These are phyloP conservation scores for Alternaria angustiovoidea DNA, from an alignment of 2,329 filamentous ascomycete genomes.

Conservation along the genomic window DNA sequence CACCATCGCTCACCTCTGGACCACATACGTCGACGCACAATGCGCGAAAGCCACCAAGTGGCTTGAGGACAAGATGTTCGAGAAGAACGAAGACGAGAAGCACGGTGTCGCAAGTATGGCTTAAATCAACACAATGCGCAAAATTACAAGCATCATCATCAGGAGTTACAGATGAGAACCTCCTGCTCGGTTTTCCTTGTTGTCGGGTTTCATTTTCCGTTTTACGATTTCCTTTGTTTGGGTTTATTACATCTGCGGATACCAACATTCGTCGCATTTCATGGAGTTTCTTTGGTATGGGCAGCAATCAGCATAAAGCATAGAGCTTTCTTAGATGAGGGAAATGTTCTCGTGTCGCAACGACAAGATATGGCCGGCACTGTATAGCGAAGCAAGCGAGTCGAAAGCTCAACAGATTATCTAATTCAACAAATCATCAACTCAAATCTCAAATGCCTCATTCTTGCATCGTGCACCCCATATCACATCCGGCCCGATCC, in stretches of 20 bases:
- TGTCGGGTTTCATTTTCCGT: not conserved
- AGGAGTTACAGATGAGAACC: conserved; percentile 18
- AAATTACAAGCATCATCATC: not conserved
- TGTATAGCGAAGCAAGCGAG: conserved; percentile 5
- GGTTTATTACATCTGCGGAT: conserved; percentile 10
- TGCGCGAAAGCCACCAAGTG: conserved; percentile 59
- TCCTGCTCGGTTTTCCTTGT: conserved; percentile 3
- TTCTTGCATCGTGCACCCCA: not conserved
- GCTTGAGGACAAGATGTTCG: conserved; percentile 60
- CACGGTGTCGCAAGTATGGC: conserved; percentile 37
- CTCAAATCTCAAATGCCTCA: not conserved
- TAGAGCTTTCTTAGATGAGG: conserved; percentile 3
- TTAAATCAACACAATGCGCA: conserved; percentile 16
- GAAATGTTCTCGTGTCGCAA: conserved; percentile 4
- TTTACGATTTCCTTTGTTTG: conserved; percentile 15
- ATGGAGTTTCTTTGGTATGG: conserved; percentile 7
- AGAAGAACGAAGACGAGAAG: conserved; percentile 53
- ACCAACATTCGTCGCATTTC: conserved; percentile 12
- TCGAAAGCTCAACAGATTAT: conserved; percentile 5
- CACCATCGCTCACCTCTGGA: conserved; percentile 60
- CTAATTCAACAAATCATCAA: conserved; percentile 8
- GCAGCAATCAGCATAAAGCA: conserved; percentile 4
- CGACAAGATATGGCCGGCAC: conserved; percentile 3
- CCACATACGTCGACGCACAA: conserved; percentile 60
- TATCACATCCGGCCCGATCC: not conserved